Conservation (phyloP, 1,139 yeast species). For the Taphrina betulina region DNA sequence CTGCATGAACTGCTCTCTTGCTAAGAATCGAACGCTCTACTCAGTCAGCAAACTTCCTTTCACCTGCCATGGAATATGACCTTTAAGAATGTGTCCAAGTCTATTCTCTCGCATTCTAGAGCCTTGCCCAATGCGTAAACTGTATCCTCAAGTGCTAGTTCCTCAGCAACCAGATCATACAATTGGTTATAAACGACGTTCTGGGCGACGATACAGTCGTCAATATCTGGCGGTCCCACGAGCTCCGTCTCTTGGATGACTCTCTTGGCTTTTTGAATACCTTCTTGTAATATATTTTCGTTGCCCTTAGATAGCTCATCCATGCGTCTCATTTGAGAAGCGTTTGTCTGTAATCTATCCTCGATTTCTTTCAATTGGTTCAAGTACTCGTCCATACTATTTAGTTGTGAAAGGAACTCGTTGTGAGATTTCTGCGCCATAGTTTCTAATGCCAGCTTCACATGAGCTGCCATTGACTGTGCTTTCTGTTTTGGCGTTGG, state of each 20-base stretch:
- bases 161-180: slow-evolving; percentile 65
- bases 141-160: slow-evolving; percentile 68
- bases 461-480: too few relatives aligned
- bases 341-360: not conserved
- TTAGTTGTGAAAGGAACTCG: not conserved
- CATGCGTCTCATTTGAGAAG: not conserved
- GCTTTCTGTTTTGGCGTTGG: too few relatives aligned
- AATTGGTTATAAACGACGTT: slow-evolving; percentile 42
- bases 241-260: not conserved
- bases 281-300: not conserved
- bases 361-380: not conserved
- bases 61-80: too few relatives aligned
- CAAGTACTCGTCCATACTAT: not conserved
- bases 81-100: slow-evolving; percentile 56
- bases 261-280: not conserved
- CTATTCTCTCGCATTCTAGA: slow-evolving; percentile 51
- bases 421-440: not conserved
- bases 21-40: slow-evolving; percentile 61
- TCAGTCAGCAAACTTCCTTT: too few relatives aligned
- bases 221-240: slow-evolving; percentile 2
- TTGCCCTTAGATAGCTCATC: not conserved
- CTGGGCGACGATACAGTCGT: slow-evolving; percentile 21
- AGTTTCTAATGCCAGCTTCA: not conserved
- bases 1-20: slow-evolving; percentile 69
- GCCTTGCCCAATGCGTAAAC: slow-evolving; percentile 60